Base-by-base conservation (phyloP, 2,329 filamentous ascomycete species). In the Talaromyces sp. region DNA sequence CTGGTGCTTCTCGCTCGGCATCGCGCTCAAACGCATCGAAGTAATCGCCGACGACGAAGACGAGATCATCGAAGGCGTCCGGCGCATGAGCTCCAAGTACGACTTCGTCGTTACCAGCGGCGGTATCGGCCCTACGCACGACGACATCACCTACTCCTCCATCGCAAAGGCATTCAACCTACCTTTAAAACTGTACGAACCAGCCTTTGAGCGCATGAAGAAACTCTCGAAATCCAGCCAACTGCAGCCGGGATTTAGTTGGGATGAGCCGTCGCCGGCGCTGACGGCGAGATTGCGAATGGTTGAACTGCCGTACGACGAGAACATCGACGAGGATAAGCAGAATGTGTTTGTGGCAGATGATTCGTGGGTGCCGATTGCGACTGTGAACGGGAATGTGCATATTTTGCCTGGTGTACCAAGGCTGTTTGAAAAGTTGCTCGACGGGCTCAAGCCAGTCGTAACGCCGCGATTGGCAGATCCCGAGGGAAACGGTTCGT, bases 81-180 rank as follows among this genome's bases (percentile, higher is more conserved):
- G 84, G 61, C 88, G 93, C 68, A 96, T 99, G 93, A 96, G 91
- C 74, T 84, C 85, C 61, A 88, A 86, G 68, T 98, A 97, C 75
- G 95, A 98, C 78, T 92, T 98, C 75, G 91, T 99, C 54, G 92
- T 98, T 5, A 98, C 95, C 7, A 95, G 91, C 71, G 94, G 95
- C 70, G 94, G 95, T 35, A 98, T 99, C 73, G 94, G 94, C 11
- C 95, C 95, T 69, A 98, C 94, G 90, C 94, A 98, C 82, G 95
- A 99, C 78, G 95, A 99, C 75, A 98, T 98, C 71, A 98, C 95
- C 31, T 99, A 99, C 80, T 84, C 91, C 74, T 94, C 92, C 45
- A 96, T 99, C 75, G 93, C 92, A 68, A 93, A 92, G 75, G 95
- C 93, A 8, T 98, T 97, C 76, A 80, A 82, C 50, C 83, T 97